Conservation (phyloP, 441 rosid species). For the Gossypium trilobum region DNA sequence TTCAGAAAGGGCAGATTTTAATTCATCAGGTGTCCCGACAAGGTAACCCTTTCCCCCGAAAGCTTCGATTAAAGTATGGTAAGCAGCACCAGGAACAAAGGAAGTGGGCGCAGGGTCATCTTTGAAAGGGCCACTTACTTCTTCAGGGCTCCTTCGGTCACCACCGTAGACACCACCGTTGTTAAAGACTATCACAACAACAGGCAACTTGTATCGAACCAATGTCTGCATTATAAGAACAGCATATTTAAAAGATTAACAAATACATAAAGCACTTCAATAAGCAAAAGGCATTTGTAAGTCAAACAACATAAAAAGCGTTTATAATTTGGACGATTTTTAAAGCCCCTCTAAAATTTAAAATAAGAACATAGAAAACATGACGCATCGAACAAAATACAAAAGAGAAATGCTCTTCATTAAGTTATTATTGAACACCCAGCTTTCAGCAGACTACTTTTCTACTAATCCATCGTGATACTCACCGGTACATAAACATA, state of each 20-base stretch:
- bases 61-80: constrained; percentile 73
- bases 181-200: constrained; percentile 79
- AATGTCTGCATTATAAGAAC: constrained; percentile 50
- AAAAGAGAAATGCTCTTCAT: background rate
- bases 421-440: background rate
- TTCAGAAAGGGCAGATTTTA: constrained; percentile 60
- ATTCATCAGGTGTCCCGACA: constrained; percentile 73
- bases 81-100: constrained; percentile 73
- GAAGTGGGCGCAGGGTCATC: constrained; percentile 97
- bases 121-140: constrained; percentile 62
- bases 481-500: background rate
- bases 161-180: constrained; percentile 93
- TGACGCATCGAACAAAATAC: background rate
- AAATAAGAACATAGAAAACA: background rate
- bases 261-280: background rate
- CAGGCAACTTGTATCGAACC: constrained; percentile 76
- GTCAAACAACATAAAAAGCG: background rate
- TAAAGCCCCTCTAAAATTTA: background rate
- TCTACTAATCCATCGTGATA: background rate
- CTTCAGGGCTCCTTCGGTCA: constrained; percentile 73
- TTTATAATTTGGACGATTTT: background rate
- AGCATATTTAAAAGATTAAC: background rate
- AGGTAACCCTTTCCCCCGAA: constrained; percentile 84
- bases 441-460: background rate
- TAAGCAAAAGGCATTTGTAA: background rate